A percentile compares a stretch with the other conserved stretches of the same genome.
phyloP scores from a whole-genome alignment of 208 protist genomes.

The Trypanosoma boissoni region DNA sequence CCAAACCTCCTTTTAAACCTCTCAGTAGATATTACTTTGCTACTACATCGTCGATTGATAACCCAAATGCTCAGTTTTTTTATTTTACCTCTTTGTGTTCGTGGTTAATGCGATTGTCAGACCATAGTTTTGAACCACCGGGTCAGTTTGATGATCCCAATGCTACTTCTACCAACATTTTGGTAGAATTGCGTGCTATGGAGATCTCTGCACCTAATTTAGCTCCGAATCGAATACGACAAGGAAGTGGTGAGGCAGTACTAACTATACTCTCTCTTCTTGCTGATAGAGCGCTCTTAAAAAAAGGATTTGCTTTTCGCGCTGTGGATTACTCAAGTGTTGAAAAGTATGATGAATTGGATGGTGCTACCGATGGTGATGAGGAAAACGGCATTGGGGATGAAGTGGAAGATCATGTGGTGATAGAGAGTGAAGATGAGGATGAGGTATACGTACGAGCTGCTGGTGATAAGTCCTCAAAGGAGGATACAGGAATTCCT shows the following conservation, averaged over 20 bases:
- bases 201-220: slow-evolving; percentile 68
- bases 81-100: slow-evolving; percentile 88
- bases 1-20: slow-evolving; percentile 84
- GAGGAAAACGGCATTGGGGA: slow-evolving; percentile 51
- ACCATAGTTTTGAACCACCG: slow-evolving; percentile 62
- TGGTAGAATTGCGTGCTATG: slow-evolving; percentile 75
- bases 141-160: slow-evolving; percentile 92
- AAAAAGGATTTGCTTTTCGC: slow-evolving; percentile 53
- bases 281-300: slow-evolving; percentile 67
- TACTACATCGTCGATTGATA: slow-evolving; percentile 73
- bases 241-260: slow-evolving; percentile 82
- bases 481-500: slow-evolving; percentile 38
- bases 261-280: slow-evolving; percentile 66
- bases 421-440: slow-evolving; percentile 86
- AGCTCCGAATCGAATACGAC: slow-evolving; percentile 79
- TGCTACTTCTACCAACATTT: slow-evolving; percentile 77
- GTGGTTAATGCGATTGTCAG: slow-evolving; percentile 85
- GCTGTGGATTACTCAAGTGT: slow-evolving; percentile 75
- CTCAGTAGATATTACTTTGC: slow-evolving; percentile 79
- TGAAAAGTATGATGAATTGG: slow-evolving; percentile 79
- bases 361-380: slow-evolving; percentile 65
- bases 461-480: slow-evolving; percentile 31
- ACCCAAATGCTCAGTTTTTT: slow-evolving; percentile 87
- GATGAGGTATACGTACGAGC: slow-evolving; percentile 77
- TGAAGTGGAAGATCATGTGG: slow-evolving; percentile 81